Percentiles rank a stretch among this genome's conserved stretches.
phyloP scores from a whole-genome alignment of 257 asterid species.

The Knoxia roxburghii region DNA sequence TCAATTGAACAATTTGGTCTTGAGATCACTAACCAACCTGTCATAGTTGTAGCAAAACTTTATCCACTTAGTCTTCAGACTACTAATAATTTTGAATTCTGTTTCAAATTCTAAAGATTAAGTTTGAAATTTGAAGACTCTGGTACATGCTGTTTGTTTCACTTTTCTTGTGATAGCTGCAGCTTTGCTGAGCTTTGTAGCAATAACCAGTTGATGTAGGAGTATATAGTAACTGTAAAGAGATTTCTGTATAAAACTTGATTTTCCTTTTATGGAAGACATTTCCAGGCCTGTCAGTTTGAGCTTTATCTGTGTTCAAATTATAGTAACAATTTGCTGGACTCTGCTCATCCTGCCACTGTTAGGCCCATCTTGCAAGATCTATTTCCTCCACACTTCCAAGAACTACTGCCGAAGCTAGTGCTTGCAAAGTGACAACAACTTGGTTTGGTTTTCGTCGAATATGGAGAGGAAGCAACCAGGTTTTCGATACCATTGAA shows the following conservation, averaged over 20 bases:
- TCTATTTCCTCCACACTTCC: constrained; percentile 29
- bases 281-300: neutral
- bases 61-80: neutral
- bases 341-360: constrained; percentile 13
- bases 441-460: constrained; percentile 92
- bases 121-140: neutral
- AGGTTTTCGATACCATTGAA: constrained; percentile 79
- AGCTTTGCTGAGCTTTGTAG: neutral
- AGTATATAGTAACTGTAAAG: neutral
- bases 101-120: neutral
- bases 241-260: neutral
- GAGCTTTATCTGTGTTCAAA: neutral
- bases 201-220: neutral
- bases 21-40: neutral
- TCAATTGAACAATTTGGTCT: neutral
- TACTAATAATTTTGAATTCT: no score
- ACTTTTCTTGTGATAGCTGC: neutral
- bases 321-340: constrained; percentile 14
- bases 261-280: neutral
- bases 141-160: neutral
- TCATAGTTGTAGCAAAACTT: neutral
- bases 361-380: constrained; percentile 68
- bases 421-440: constrained; percentile 71
- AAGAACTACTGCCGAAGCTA: constrained; percentile 60
- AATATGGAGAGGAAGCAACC: constrained; percentile 68